Conservation (phyloP, 208 protist genomes). For the Trypanosomatidae sp. region DNA sequence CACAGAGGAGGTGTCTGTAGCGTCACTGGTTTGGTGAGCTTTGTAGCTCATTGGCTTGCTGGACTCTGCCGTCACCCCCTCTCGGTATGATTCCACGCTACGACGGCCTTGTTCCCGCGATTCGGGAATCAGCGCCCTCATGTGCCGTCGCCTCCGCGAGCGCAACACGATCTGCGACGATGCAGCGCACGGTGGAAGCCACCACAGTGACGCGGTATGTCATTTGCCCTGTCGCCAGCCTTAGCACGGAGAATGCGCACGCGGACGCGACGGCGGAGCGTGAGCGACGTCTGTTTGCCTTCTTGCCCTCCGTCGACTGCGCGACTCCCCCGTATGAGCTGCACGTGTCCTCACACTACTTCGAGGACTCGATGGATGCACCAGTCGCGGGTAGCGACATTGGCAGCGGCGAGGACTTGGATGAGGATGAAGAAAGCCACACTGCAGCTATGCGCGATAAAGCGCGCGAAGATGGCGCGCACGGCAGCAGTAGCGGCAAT, state of each 20-base stretch:
- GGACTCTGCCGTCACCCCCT: not conserved
- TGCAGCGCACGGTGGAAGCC: not conserved
- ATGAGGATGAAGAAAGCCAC: not conserved
- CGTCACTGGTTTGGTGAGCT: not conserved
- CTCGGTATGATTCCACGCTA: slow-evolving; percentile 31
- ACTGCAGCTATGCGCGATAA: not conserved
- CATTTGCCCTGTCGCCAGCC: not conserved
- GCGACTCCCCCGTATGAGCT: slow-evolving; percentile 21
- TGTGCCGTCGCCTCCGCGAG: not conserved
- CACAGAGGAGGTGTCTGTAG: not conserved
- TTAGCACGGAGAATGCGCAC: not conserved
- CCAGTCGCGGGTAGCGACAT: slow-evolving; percentile 6
- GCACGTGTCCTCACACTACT: slow-evolving; percentile 20
- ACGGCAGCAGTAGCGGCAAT: slow-evolving; percentile 2
- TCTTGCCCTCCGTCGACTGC: slow-evolving; percentile 27
- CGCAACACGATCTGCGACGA: not conserved
- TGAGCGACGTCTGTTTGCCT: slow-evolving; percentile 29
- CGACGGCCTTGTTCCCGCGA: slow-evolving; percentile 29
- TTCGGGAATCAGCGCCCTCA: slow-evolving; percentile 13
- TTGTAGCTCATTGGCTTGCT: not conserved
- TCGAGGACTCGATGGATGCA: slow-evolving; percentile 8
- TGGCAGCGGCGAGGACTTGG: slow-evolving; percentile 6
- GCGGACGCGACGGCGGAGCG: not conserved
- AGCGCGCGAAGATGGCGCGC: not conserved
- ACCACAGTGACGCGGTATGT: slow-evolving; percentile 10